Evolutionary conservation across 495 filamentous ascomycete genomes (phyloP), one percentile per base, ranked within the genome.

Genomic region (Daldinia caldariorum): DNA sequence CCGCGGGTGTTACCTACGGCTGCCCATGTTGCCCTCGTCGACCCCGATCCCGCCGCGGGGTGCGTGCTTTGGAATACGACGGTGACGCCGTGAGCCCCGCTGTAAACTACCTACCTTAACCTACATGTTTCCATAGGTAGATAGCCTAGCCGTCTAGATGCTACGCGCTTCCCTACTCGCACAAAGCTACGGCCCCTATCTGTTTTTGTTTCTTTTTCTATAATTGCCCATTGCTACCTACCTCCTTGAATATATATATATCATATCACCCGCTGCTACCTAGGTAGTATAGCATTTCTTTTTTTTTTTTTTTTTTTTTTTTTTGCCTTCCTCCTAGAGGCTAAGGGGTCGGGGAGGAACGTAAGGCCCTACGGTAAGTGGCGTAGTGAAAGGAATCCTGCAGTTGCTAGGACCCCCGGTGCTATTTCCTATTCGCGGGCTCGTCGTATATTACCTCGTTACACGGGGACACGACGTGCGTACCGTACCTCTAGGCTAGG

Each of bases 41-140:
- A 38, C 50, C 54, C 69, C 69, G 51, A 63, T 67, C 69, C 69
- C 69, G 69, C 69, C 63, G 69, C 60, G 63, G 69, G 63, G 63
- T 55, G 53, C 69, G 63, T 71, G 45, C 67, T 59, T 71, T 58
- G 41, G 38, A 47, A 71, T 71, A 50, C 63, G 69, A 71, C 69
- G 59, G 69, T 71, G 63, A 45, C 59, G 61, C 47, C 47, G 67
- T 45, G 49, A 3, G 55, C 57, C 53, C 66, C 59, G 54, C 54
- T 16, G 47, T 37, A 38, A n/a, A 1, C 26, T 26, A 26, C 26
- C 38, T 60, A 55, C 26, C 38, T 53, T 38, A n/a, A n/a, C 26
- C 26, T 26, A 13, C n/a, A 39, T 50, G 22, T 5, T 35, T 35
- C 26, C 26, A 26, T 26, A 26, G 1, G 1, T 26, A 26, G 26